These are phyloP conservation scores for Hyphopichia burtonii DNA, from an alignment of 1,139 yeast genomes.

Conservation along the genomic window DNA sequence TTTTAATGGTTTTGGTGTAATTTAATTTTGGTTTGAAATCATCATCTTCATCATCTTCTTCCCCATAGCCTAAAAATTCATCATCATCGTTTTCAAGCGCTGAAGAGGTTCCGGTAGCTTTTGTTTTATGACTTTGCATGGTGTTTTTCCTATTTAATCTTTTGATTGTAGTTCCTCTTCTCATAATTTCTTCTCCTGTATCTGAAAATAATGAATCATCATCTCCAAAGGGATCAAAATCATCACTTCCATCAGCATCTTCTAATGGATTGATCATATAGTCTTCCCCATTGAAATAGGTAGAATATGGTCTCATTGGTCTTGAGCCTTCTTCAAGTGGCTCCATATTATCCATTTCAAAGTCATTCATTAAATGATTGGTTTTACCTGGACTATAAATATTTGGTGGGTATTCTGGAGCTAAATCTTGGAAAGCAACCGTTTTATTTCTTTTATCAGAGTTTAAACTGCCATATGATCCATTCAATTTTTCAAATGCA, in stretches of 20 bases:
- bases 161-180: slow-evolving; percentile 34
- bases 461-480: slow-evolving; percentile 2
- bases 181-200: slow-evolving; percentile 38
- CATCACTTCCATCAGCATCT: slow-evolving; percentile 40
- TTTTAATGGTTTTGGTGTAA: slow-evolving; percentile 48
- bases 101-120: slow-evolving; percentile 5
- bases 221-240: slow-evolving; percentile 46
- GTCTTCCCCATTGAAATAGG: slow-evolving; percentile 36
- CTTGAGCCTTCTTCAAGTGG: slow-evolving; percentile 15
- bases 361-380: slow-evolving; percentile 12
- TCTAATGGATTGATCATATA: slow-evolving; percentile 42
- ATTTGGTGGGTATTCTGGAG: slow-evolving; percentile 35
- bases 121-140: slow-evolving; percentile 4
- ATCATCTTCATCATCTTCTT: slow-evolving; percentile 32
- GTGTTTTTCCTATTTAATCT: slow-evolving; percentile 19
- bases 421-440: slow-evolving; percentile 35
- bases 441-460: slow-evolving; percentile 15
- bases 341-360: slow-evolving; percentile 20
- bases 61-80: slow-evolving; percentile 7
- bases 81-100: slow-evolving; percentile 10
- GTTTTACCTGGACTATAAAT: slow-evolving; percentile 29
- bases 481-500: slow-evolving; percentile 13
- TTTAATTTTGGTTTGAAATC: slow-evolving; percentile 43
- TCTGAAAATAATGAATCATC: slow-evolving; percentile 46
- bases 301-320: slow-evolving; percentile 20